phyloP scores from a whole-genome alignment of 2,329 filamentous ascomycete genomes.

The Penicillium sp. region DNA sequence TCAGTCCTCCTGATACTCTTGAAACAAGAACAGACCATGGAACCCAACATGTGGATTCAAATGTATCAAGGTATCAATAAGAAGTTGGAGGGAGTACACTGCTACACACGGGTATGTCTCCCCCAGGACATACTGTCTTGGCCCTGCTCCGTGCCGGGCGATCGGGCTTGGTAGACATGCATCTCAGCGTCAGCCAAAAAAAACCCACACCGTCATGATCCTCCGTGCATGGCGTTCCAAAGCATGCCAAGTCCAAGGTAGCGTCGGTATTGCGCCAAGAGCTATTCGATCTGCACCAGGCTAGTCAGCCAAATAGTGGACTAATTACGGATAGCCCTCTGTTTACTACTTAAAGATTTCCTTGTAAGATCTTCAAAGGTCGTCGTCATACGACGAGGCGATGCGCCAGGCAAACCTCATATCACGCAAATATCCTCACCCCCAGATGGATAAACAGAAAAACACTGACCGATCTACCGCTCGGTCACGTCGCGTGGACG shows the following conservation, averaged over 20 bases:
- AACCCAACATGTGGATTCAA: not conserved
- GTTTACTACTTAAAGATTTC: not conserved
- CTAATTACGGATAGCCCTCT: not conserved
- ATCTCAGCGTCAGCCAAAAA: not conserved
- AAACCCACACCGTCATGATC: slow-evolving; percentile 11
- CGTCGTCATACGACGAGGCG: slow-evolving; percentile 1
- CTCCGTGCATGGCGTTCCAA: slow-evolving; percentile 13
- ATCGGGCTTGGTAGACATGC: slow-evolving; percentile 20
- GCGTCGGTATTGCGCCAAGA: slow-evolving; percentile 7
- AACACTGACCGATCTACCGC: not conserved
- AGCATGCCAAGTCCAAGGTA: slow-evolving; percentile 19
- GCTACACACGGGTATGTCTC: not conserved
- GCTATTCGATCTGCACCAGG: not conserved
- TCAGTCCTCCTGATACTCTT: not conserved
- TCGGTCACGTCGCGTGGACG: slow-evolving; percentile 11
- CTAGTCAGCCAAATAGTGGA: not conserved
- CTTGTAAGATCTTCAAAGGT: not conserved
- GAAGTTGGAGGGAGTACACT: not conserved
- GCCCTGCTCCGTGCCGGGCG: slow-evolving; percentile 9
- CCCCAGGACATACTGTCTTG: slow-evolving; percentile 9
- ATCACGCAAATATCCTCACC: not conserved
- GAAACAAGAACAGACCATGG: not conserved
- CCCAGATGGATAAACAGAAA: not conserved
- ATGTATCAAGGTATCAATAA: not conserved
- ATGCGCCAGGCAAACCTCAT: not conserved